These are phyloP conservation scores for Cutaneotrichosporon sp. DNA, from an alignment of 1,284 basidiomycete species.

Conservation along the genomic window DNA sequence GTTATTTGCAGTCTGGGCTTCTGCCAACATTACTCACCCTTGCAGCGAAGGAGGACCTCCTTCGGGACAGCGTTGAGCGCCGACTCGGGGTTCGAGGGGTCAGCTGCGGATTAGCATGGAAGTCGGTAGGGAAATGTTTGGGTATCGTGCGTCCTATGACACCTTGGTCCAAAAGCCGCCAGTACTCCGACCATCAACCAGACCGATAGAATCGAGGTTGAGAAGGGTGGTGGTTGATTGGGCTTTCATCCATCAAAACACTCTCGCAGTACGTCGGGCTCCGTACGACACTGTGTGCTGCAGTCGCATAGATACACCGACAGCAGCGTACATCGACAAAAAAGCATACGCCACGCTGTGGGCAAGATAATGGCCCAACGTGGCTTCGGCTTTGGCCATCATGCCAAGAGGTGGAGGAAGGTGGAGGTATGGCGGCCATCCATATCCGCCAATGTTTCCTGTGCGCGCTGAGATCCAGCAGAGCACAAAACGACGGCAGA, in stretches of 20 bases:
- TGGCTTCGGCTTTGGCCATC: neutral
- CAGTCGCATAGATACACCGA: too few species aligned
- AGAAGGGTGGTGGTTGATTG: too few species aligned
- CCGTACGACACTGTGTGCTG: too few species aligned
- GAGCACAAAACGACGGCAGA: neutral
- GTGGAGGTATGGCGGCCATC: neutral
- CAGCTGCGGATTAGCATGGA: conserved; percentile 59
- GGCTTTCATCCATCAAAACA: too few species aligned
- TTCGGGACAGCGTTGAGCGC: conserved; percentile 96
- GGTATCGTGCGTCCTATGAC: too few species aligned
- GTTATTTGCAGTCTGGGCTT: neutral
- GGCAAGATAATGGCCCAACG: neutral
- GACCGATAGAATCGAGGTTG: too few species aligned
- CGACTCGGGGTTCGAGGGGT: conserved; percentile 81
- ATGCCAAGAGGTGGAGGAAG: neutral
- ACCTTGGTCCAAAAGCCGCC: too few species aligned
- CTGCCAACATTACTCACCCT: conserved; percentile 60
- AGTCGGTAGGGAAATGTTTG: neutral
- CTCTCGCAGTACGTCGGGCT: too few species aligned
- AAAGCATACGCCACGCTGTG: too few species aligned
- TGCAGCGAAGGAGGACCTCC: conserved; percentile 81
- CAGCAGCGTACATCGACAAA: too few species aligned
- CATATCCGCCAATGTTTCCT: neutral
- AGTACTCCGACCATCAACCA: too few species aligned
- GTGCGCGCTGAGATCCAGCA: neutral